Conservation (phyloP, 2,329 filamentous ascomycete species). For the Aspergillus pseudonomiae region DNA sequence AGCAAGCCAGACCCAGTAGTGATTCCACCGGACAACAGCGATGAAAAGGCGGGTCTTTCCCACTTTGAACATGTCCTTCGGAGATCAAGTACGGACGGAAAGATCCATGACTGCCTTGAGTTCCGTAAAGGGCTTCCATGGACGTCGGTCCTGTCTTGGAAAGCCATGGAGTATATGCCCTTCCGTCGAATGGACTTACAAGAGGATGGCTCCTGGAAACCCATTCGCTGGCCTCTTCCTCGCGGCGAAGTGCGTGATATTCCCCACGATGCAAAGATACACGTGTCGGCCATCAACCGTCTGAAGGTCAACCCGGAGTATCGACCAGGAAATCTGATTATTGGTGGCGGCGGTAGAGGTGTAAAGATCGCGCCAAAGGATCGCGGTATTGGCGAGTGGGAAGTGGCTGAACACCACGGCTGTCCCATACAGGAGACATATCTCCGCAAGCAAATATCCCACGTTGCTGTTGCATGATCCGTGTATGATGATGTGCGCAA, state of each 20-base stretch:
- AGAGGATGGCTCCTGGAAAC: constrained; percentile 73
- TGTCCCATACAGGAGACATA: not conserved
- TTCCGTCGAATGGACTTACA: constrained; percentile 80
- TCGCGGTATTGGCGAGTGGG: not conserved
- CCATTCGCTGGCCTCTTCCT: constrained; percentile 78
- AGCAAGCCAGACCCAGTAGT: not conserved
- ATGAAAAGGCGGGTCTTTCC: not conserved
- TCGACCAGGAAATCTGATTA: constrained; percentile 76
- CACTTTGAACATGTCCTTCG: not conserved
- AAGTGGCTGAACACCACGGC: not conserved
- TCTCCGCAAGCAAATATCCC: not conserved
- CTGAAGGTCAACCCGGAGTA: constrained; percentile 68
- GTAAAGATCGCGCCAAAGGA: constrained; percentile 31
- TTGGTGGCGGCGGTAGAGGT: constrained; percentile 77
- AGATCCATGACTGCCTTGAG: constrained; percentile 70
- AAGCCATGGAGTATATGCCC: constrained; percentile 78
- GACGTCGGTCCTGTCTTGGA: constrained; percentile 68
- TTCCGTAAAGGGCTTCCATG: constrained; percentile 62
- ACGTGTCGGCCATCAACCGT: constrained; percentile 72
- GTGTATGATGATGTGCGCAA: not conserved
- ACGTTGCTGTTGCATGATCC: not conserved
- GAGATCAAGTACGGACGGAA: constrained; percentile 55
- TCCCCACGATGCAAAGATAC: constrained; percentile 69
- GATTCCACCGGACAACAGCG: not conserved
- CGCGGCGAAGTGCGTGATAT: constrained; percentile 80